A percentile compares a stretch with the other conserved stretches of the same genome.
phyloP scores from a whole-genome alignment of 2,329 filamentous ascomycete species.

The Trichophyton simii region DNA sequence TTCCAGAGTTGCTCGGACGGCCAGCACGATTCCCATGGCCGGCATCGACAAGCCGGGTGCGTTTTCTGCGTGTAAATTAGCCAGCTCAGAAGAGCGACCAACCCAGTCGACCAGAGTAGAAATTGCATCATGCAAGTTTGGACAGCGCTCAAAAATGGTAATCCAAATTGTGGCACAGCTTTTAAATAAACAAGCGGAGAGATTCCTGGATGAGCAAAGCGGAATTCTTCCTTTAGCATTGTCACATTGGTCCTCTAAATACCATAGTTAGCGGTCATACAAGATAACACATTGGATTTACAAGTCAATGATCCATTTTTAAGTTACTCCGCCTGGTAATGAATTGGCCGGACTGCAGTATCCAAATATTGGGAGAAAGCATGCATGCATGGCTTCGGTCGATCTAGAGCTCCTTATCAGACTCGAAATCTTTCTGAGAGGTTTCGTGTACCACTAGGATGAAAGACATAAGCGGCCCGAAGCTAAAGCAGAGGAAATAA shows the following conservation, averaged over 20 bases:
- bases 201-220: neutral
- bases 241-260: neutral
- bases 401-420: neutral
- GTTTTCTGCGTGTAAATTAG: neutral
- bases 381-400: neutral
- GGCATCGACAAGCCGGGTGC: conserved; percentile 1
- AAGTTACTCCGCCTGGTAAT: neutral
- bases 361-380: neutral
- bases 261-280: neutral
- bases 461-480: neutral
- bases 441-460: neutral
- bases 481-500: neutral
- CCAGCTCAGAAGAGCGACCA: neutral
- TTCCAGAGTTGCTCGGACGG: conserved; percentile 5
- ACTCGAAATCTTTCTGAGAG: neutral
- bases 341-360: neutral
- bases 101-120: neutral
- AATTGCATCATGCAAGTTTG: neutral
- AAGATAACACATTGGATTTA: neutral
- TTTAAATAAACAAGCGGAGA: neutral
- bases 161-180: neutral
- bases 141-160: neutral
- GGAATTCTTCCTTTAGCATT: neutral
- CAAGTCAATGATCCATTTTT: neutral
- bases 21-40: conserved; percentile 7